Percentiles rank a stretch among this genome's conserved stretches.
phyloP scores from a whole-genome alignment of 192 early-diverging fungal species.

The Physocladia obscura region DNA sequence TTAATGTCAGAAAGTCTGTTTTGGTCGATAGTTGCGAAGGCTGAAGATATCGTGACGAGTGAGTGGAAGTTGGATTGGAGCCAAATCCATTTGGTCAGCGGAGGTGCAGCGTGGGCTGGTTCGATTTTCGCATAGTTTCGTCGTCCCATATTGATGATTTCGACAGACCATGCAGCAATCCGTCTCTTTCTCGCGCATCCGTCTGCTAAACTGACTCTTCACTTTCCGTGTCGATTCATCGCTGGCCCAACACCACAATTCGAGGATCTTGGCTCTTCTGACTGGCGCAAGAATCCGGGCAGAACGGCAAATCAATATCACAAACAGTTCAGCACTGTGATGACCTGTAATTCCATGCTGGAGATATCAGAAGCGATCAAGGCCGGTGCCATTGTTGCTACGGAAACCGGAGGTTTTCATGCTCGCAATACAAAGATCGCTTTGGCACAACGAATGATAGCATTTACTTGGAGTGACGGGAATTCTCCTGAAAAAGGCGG shows the following conservation, averaged over 20 bases:
- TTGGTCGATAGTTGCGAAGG: neutral
- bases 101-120: conserved; percentile 5
- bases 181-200: neutral
- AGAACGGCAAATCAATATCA: neutral
- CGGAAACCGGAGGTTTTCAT: conserved; percentile 4
- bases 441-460: neutral
- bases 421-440: conserved; percentile 1
- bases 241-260: neutral
- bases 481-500: conserved; percentile 1
- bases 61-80: conserved; percentile 14
- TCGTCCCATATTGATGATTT: neutral
- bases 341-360: neutral
- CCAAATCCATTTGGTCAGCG: neutral
- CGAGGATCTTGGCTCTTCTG: neutral
- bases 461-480: conserved; percentile 2
- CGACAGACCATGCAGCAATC: neutral
- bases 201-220: neutral
- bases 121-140: neutral
- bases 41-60: neutral
- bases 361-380: neutral
- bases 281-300: neutral
- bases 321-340: neutral
- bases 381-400: conserved; percentile 1
- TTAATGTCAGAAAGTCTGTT: conserved; percentile 2
- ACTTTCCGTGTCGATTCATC: neutral